phyloP scores from a whole-genome alignment of 1,284 basidiomycete genomes.

The Trichosporon sp. region DNA sequence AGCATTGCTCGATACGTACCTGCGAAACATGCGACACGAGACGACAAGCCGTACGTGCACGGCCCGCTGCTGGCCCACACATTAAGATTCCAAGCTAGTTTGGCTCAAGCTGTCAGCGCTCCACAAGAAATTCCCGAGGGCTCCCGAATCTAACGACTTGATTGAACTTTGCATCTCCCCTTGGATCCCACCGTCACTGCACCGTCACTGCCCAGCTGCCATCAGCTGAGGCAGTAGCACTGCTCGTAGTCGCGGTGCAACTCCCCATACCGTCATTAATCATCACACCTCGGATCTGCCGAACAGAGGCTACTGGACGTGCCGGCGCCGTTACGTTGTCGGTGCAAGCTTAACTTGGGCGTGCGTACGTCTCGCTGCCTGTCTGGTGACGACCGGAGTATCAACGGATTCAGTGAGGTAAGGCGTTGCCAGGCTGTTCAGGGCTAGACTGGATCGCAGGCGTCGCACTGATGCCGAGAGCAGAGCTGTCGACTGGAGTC shows the following conservation, averaged over 20 bases:
- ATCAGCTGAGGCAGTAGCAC: background rate
- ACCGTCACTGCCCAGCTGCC: too few relatives aligned
- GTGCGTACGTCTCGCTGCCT: background rate
- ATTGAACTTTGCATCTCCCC: conserved; percentile 3
- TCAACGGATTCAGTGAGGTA: background rate
- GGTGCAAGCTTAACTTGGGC: background rate
- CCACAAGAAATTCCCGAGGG: conserved; percentile 1
- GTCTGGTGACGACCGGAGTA: background rate
- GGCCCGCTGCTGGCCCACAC: background rate
- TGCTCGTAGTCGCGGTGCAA: background rate
- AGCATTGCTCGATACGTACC: background rate
- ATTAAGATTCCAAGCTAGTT: background rate
- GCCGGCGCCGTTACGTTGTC: background rate
- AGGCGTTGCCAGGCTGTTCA: background rate
- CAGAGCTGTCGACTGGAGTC: background rate
- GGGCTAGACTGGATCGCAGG: background rate
- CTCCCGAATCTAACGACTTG: conserved; percentile 8
- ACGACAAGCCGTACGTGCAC: background rate
- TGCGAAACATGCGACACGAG: background rate
- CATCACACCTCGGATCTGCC: background rate
- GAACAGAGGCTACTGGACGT: background rate
- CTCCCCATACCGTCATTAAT: conserved; percentile 4
- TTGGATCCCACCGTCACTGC: background rate
- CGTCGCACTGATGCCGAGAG: background rate
- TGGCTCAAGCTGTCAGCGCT: conserved; percentile 1